Evolutionary conservation across 2,329 filamentous ascomycete genomes (phyloP), one percentile per base, ranked within the genome.

Genomic region (Claviceps sp.): DNA sequence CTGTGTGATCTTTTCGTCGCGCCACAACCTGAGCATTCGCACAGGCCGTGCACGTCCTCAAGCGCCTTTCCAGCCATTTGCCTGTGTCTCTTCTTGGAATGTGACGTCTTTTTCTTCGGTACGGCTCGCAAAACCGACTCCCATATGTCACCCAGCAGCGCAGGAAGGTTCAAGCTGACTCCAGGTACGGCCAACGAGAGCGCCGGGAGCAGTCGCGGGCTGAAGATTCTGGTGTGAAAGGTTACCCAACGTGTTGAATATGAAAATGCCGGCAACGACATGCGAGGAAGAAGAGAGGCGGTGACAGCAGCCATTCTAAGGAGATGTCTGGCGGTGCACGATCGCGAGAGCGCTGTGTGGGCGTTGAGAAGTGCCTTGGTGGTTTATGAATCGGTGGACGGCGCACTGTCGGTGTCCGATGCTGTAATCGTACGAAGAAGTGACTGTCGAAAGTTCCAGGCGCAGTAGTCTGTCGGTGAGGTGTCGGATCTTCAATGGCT

Each of bases 91-190:
- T 89, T 95, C 74, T 93, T 95, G 75, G 88, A 88, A 69, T 98
- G 89, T 43, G 91, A 96, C 37, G 89, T 94, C 79, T 97, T 98
- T 74, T 95, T 97, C 78, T 98, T 98, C 5, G 93, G 93, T 16
- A 97, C 93, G 1, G 93, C 93, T 58, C 84, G 84, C 59, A 98
- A 76, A 46, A 98, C 79, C 5, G 87, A 89, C 60, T 96, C 91
- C 91, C 91, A 97, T 62, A 98, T 82, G 56, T 86, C 87, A 52
- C 80, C 82, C 22, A 95, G 70, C n/a, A 89, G 64, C 48, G 73
- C 79, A 8, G 74, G 74, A 11, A 78, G 61, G 52, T 70, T 70
- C 53, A 76, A 63, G 58, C 81, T 75, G 57, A 87, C 72, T 41
- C 77, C 72, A 24, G 85, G 81, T 41, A 85, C 67, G 6, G 80